Conservation (phyloP, 441 rosid species). For the Corymbia calophylla region DNA sequence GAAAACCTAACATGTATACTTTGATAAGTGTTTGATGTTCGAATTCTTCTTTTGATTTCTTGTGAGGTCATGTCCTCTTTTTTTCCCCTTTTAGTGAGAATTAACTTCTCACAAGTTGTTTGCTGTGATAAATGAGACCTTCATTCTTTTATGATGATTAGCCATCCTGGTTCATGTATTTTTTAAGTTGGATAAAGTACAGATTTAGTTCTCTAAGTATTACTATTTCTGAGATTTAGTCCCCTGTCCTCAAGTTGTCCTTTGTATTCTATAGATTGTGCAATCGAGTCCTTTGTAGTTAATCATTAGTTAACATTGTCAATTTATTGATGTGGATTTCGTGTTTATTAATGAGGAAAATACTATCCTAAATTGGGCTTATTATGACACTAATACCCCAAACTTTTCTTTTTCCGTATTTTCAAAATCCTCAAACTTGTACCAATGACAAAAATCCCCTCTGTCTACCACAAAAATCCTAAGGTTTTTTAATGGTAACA, state of each 20-base stretch:
- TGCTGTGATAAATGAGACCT: not conserved
- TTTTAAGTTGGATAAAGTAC: not conserved
- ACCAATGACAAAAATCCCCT: not conserved
- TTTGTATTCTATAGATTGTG: not conserved
- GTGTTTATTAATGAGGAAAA: not conserved
- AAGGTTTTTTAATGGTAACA: no score
- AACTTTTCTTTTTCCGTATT: not conserved
- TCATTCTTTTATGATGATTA: not conserved
- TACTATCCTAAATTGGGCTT: not conserved
- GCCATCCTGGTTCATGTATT: not conserved
- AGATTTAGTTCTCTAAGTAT: not conserved
- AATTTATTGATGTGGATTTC: not conserved
- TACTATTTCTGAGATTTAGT: not conserved
- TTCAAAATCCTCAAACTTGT: not conserved
- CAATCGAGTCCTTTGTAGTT: not conserved
- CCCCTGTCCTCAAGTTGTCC: not conserved
- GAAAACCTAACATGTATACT: not conserved
- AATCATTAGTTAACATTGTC: not conserved
- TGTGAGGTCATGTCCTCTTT: not conserved
- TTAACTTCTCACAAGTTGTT: not conserved
- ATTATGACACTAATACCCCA: not conserved
- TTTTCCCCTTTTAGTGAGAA: not conserved
- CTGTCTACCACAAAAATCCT: no score
- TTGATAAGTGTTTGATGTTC: not conserved
- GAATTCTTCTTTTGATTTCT: not conserved